Base-by-base conservation (phyloP, 148 eudicot genomes). In the Bassia scoparia region DNA sequence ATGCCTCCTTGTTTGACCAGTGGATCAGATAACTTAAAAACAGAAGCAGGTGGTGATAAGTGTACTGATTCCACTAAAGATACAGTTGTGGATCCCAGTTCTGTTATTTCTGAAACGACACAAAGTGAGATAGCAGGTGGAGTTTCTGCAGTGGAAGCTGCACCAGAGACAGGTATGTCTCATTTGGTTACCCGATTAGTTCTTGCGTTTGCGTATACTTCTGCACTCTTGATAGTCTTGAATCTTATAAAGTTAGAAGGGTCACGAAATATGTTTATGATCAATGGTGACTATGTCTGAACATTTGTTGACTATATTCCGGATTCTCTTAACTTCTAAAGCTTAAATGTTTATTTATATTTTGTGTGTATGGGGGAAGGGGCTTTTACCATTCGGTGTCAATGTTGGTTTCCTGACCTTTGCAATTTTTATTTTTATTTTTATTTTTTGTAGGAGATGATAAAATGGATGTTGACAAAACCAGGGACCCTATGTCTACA, bases 91-190 rank as follows among this genome's bases (percentile, higher is more conserved):
- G 72, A 73, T 74, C 72, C 88, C 54, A 46, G 46, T 81, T 76
- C 83, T 74, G 55, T 68, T 67, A 69, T 60, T 68, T 73, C 86
- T 21, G 86, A 79, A 69, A 81, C 79, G 62, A 67, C 71, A 62
- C 77, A 80, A 49, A 78, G 71, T 67, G 80, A 72, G 62, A 67
- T 33, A 3, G 54, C 59, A 73, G 48, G 64, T 74, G 61, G 76
- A 35, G 78, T 71, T 80, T 74, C 87, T 9, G 43, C 68, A 68
- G 73, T 62, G 70, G 89, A 80, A 72, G 80, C 78, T 62, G 86
- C 62, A 66, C 69, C 71, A 67, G 78, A 71, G 44, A 46, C 86
- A 86, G 95, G 95, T 88, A 69, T 72, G 43, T 66, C 44, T 31
- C 54, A 43, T 31, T 27, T 23, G 44, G 6, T 43, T 29, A 26